Conservation (phyloP, 2,329 filamentous ascomycete species). For the Aspergillus pseudoterreus region DNA sequence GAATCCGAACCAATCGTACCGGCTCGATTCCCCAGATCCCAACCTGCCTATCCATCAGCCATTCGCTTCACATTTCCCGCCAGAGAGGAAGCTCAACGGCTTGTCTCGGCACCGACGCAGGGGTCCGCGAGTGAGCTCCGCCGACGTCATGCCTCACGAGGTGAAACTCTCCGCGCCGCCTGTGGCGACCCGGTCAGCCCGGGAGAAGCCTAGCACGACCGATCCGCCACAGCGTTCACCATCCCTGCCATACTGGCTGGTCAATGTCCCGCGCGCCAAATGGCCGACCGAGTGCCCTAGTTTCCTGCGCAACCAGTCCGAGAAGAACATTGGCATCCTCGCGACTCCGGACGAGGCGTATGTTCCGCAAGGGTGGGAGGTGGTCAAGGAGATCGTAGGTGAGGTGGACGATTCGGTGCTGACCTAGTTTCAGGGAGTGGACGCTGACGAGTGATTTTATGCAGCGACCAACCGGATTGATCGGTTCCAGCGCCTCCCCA, state of each 20-base stretch:
- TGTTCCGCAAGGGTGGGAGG: slow-evolving; percentile 62
- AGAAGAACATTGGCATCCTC: slow-evolving; percentile 69
- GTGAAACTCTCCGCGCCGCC: slow-evolving; percentile 5
- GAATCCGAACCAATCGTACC: not conserved
- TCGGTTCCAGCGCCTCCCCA: slow-evolving; percentile 71
- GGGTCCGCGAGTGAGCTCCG: not conserved
- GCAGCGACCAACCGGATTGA: slow-evolving; percentile 65
- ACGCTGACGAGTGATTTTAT: not conserved
- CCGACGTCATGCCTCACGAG: slow-evolving; percentile 3
- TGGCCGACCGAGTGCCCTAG: slow-evolving; percentile 67
- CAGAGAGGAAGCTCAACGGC: no score
- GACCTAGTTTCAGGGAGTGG: not conserved
- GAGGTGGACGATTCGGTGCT: not conserved
- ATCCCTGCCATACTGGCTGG: slow-evolving; percentile 70
- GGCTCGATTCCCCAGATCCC: no score
- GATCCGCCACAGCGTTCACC: not conserved
- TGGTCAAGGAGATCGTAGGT: slow-evolving; percentile 62
- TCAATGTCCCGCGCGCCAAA: slow-evolving; percentile 65
- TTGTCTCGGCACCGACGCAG: not conserved
- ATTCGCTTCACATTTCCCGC: not conserved
- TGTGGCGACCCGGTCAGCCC: not conserved
- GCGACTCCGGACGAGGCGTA: slow-evolving; percentile 67
- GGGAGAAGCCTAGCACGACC: not conserved
- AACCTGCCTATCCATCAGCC: slow-evolving; percentile 6
- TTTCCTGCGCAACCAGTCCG: slow-evolving; percentile 60